Conservation (phyloP, 768 basidiomycete genomes). For the Fomitopsis serialis region DNA sequence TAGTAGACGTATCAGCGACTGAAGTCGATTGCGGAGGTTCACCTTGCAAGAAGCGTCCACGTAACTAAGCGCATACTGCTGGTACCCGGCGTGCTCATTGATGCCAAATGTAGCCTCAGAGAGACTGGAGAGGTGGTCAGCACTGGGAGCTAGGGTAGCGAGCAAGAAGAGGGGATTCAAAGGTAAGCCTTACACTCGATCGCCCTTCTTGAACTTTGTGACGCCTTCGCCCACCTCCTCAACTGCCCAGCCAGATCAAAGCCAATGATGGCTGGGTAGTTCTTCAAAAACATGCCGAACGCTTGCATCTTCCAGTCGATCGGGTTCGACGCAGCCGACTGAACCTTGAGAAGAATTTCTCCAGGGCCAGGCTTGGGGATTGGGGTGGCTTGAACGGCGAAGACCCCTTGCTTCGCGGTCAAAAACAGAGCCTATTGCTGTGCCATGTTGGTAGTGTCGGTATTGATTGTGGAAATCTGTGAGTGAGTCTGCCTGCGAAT, state of each 20-base stretch:
- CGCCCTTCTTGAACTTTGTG: conserved; percentile 26
- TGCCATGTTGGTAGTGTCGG: background rate
- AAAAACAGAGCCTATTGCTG: conserved; percentile 13
- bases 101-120: background rate
- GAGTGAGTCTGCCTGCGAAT: too few species aligned
- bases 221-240: conserved; percentile 30
- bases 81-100: background rate
- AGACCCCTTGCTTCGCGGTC: conserved; percentile 6
- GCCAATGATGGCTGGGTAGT: conserved; percentile 19
- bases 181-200: conserved; percentile 20
- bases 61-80: conserved; percentile 22
- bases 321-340: conserved; percentile 39
- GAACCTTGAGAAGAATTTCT: conserved; percentile 37
- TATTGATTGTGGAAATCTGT: too few species aligned
- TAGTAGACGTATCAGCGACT: background rate
- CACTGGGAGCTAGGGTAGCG: background rate
- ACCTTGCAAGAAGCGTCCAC: conserved; percentile 21
- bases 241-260: conserved; percentile 12
- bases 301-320: conserved; percentile 14
- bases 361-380: conserved; percentile 30
- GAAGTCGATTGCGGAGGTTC: conserved; percentile 12
- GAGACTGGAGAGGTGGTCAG: background rate
- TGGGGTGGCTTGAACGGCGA: background rate
- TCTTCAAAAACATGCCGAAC: conserved; percentile 12
- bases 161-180: too few species aligned